A percentile compares a stretch with the other conserved stretches of the same genome.
Evolutionary conservation across 371 early-diverging fungal species (phyloP).

Genomic region (Batkoa obscura): DNA sequence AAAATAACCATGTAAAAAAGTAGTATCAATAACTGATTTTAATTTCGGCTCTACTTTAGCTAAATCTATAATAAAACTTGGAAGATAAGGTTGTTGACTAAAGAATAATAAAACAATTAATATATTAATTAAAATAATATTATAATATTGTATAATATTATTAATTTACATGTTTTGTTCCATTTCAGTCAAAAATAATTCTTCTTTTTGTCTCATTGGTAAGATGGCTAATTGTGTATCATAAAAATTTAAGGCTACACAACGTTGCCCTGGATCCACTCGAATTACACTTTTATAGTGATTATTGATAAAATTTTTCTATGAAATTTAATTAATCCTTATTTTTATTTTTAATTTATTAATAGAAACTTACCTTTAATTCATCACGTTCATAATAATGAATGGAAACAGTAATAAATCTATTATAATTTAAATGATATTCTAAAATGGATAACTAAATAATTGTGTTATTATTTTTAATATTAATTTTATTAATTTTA

Average conservation of each 20-base stretch:
- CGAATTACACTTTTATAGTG: slow-evolving; percentile 38
- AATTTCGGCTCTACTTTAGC: no score
- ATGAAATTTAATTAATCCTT: background rate
- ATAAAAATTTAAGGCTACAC: slow-evolving; percentile 72
- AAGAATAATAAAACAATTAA: no score
- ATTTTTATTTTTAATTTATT: background rate
- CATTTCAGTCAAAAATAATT: no score
- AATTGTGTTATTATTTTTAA: background rate
- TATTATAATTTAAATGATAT: slow-evolving; percentile 52
- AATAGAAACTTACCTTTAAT: slow-evolving; percentile 33
- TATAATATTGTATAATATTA: no score
- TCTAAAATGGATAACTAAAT: slow-evolving; percentile 76
- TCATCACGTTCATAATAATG: slow-evolving; percentile 92
- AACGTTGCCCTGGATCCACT: slow-evolving; percentile 62
- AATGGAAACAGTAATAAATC: slow-evolving; percentile 76
- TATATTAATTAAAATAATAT: no score
- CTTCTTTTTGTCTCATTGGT: slow-evolving; percentile 68
- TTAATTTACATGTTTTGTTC: no score
- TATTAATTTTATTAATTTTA: no score
- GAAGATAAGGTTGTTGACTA: no score
- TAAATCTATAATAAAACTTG: no score
- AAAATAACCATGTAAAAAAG: slow-evolving; percentile 73
- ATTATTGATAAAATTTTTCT: slow-evolving; percentile 44
- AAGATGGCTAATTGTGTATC: slow-evolving; percentile 75
- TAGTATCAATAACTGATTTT: slow-evolving; percentile 68